Evolutionary conservation across 768 basidiomycete species (phyloP).

Genomic region (Panaeolus cyanescens): DNA sequence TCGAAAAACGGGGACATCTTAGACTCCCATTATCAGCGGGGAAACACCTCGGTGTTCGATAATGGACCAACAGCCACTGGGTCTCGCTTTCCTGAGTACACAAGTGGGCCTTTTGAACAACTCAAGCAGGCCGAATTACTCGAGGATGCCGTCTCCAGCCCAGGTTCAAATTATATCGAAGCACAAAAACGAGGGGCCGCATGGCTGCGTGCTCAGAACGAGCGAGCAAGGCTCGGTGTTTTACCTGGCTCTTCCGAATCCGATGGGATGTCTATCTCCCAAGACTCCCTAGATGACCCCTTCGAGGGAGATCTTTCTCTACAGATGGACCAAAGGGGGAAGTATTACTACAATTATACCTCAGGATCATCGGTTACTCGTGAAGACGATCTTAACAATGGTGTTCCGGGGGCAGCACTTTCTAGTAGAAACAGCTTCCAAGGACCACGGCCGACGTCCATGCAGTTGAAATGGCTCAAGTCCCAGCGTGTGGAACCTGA

Average conservation of each 20-base stretch:
- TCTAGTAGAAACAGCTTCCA: slow-evolving; percentile 9
- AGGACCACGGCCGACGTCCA: slow-evolving; percentile 60
- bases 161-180: slow-evolving; percentile 45
- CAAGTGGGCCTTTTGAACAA: slow-evolving; percentile 54
- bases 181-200: slow-evolving; percentile 69
- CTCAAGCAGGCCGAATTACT: slow-evolving; percentile 51
- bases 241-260: slow-evolving; percentile 60
- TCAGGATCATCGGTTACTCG: slow-evolving; percentile 52
- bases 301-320: slow-evolving; percentile 66
- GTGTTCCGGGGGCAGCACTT: slow-evolving; percentile 16
- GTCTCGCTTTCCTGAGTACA: slow-evolving; percentile 39
- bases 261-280: slow-evolving; percentile 47
- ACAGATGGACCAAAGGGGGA: slow-evolving; percentile 66
- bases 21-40: not conserved
- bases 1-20: slow-evolving; percentile 9
- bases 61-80: slow-evolving; percentile 23
- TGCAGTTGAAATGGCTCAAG: slow-evolving; percentile 68
- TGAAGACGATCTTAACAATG: slow-evolving; percentile 24
- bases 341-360: slow-evolving; percentile 77
- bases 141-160: slow-evolving; percentile 40
- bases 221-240: slow-evolving; percentile 61
- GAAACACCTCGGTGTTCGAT: slow-evolving; percentile 19
- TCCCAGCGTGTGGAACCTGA: slow-evolving; percentile 47
- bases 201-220: slow-evolving; percentile 85
- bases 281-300: slow-evolving; percentile 37